Base-by-base conservation (phyloP, 129 eudicot genomes). In the Artemisia argyi region DNA sequence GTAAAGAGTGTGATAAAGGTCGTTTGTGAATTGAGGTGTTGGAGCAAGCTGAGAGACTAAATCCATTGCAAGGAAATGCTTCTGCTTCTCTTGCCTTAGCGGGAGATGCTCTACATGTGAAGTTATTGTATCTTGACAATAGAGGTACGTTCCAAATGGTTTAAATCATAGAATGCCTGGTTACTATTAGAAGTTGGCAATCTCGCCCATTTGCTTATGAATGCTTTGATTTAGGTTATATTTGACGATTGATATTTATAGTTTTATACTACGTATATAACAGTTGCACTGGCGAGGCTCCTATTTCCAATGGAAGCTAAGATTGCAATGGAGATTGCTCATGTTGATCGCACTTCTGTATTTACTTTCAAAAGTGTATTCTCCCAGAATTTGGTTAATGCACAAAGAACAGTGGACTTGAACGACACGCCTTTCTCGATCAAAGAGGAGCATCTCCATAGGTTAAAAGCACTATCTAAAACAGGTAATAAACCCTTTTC, bases 271-370 rank as follows among this genome's bases (percentile, higher is more conserved):
- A n/a, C n/a, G n/a, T n/a, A n/a, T n/a, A n/a, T n/a, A n/a, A n/a
- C n/a, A n/a, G n/a, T 94, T 88, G 91, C 85, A 3, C 73, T 94
- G 72, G 99, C 99, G 10, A 86, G 81, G 61, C 82, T 85, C 57
- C 75, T 94, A 17, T 94, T 94, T 68, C 99, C 99, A 14, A 83
- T 67, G 96, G 91, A 94, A 82, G 99, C 99, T 55, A 88, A 90
- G 73, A 97, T 94, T 64, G 96, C 94, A 20, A 94, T 94, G 97
- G 97, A 94, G 75, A 90, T 94, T 75, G 99, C 99, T 82, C 96
- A 94, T 73, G 99, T 88, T 65, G 98, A 94, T 58, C 93, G 85
- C 50, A 90, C 97, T 30, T 82, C 85, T 51, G 97, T 90, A 71
- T 84, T 85, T 60, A 83, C 81, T n/a, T 78, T 88, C 66, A 80